These are phyloP conservation scores for Oxyria digyna DNA, from an alignment of 148 eudicot genomes.

Conservation along the genomic window DNA sequence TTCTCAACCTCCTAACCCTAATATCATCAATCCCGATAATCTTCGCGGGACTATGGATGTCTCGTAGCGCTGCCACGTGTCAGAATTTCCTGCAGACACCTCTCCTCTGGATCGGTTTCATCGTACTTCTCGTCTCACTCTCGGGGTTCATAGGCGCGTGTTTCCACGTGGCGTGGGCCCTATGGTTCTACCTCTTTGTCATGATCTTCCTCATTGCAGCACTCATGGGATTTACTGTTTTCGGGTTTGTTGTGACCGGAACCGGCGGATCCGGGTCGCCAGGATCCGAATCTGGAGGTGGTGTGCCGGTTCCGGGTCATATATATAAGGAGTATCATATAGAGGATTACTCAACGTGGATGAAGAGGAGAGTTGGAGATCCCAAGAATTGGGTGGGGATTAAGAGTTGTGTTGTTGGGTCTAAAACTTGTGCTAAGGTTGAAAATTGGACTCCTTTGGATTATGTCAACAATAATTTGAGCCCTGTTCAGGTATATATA, in stretches of 20 bases:
- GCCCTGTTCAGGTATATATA: conserved; percentile 65
- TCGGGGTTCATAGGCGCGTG: conserved; percentile 93
- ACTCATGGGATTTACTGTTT: conserved; percentile 49
- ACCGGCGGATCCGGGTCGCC: conserved; percentile 25
- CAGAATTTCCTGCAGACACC: conserved; percentile 83
- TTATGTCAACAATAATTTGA: conserved; percentile 54
- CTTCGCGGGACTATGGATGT: conserved; percentile 84
- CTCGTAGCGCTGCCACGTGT: conserved; percentile 56
- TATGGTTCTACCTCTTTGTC: conserved; percentile 60
- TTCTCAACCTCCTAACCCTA: conserved; percentile 76
- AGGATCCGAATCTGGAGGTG: conserved; percentile 56
- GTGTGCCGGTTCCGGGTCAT: conserved; percentile 41
- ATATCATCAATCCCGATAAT: conserved; percentile 93
- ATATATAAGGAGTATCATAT: conserved; percentile 56
- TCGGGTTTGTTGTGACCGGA: conserved; percentile 71
- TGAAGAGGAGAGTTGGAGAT: conserved; percentile 40
- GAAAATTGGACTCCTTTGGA: conserved; percentile 68
- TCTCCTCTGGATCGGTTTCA: conserved; percentile 59
- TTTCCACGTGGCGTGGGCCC: conserved; percentile 72
- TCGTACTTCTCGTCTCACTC: conserved; percentile 55
- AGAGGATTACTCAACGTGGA: conserved; percentile 54
- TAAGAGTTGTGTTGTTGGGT: conserved; percentile 57
- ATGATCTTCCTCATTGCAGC: conserved; percentile 53
- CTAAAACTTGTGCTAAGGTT: conserved; percentile 63
- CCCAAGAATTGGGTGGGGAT: conserved; percentile 48